Evolutionary conservation across 1,284 basidiomycete species (phyloP), one percentile per base, ranked within the genome.

Genomic region (Spongispora temasekensis): DNA sequence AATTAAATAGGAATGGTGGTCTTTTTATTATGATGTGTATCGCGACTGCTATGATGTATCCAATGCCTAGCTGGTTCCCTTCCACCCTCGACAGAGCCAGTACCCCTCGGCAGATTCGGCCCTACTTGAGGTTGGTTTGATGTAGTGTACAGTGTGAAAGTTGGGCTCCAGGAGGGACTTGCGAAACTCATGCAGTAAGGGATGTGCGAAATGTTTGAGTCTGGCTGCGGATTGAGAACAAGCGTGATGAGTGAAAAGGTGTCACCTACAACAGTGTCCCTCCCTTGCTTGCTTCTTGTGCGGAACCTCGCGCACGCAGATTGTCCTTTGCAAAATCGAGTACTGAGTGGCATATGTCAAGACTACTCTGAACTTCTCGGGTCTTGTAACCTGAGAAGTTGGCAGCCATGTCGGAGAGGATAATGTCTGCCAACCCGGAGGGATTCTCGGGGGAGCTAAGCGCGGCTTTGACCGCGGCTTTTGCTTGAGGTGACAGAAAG

Each of bases 371-470:
- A 8, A 79, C 81, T 69, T 93, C 91, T 52, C 77, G 79, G 2
- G 76, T 76, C 19, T 78, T 74, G 65, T 88, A 86, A 9, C 91
- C 91, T 4, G 88, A 82, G 54, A 83, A 76, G 70, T 93, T 92
- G 19, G 85, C 83, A 1, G 90, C 89, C 85, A 93, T 91, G 65
- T 93, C 91, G 4, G 88, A 91, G 5, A 93, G 80, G 48, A 93
- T 81, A 15, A 93, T 75, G 67, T 93, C 90, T 10, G 83, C 86
- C 75, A 82, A 83, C 21, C 79, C 81, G 13, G 77, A 76, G 0
- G 72, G 69, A 64, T 79, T 75, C 35, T 65, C 67, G 21, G 68
- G 57, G 42, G 66, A 67, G 32, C 68, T 71, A 15, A 92, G 76
- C 10, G 88, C 69, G 15, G 71, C 68, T 12, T 76, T 76, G 28